Evolutionary conservation across 768 basidiomycete species (phyloP).

Genomic region (Tremella fuciformis): DNA sequence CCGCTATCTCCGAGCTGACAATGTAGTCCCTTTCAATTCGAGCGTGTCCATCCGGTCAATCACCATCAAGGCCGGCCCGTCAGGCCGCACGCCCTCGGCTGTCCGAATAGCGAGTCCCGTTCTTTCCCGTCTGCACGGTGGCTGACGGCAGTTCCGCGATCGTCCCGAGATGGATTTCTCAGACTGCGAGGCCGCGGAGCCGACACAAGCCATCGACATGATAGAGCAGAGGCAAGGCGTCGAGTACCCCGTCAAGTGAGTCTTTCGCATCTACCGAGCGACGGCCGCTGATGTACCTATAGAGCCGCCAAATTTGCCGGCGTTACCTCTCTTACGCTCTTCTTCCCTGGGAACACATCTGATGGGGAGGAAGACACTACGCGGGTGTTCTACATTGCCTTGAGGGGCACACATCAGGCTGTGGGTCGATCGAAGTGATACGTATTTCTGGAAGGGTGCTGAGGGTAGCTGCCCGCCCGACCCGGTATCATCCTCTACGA

Average conservation of each 20-base stretch:
- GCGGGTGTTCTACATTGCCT: slow-evolving; percentile 77
- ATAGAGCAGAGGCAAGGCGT: slow-evolving; percentile 71
- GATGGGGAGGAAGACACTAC: slow-evolving; percentile 62
- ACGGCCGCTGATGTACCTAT: neutral
- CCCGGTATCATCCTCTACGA: slow-evolving; percentile 86
- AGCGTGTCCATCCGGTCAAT: slow-evolving; percentile 79
- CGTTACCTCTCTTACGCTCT: slow-evolving; percentile 74
- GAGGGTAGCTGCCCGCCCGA: slow-evolving; percentile 64
- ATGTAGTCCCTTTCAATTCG: slow-evolving; percentile 72
- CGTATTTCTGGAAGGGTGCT: slow-evolving; percentile 20
- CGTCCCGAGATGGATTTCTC: slow-evolving; percentile 76
- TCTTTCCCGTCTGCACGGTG: neutral
- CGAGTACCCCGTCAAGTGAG: slow-evolving; percentile 79
- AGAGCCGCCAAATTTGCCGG: slow-evolving; percentile 86
- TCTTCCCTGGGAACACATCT: slow-evolving; percentile 66
- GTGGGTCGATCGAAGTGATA: slow-evolving; percentile 25
- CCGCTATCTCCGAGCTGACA: neutral
- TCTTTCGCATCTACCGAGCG: slow-evolving; percentile 7
- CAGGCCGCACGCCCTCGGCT: slow-evolving; percentile 70
- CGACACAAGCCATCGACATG: slow-evolving; percentile 71
- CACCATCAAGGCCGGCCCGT: slow-evolving; percentile 78
- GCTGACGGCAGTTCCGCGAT: slow-evolving; percentile 67
- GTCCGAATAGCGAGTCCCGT: slow-evolving; percentile 63
- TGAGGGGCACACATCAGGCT: slow-evolving; percentile 62
- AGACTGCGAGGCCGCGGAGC: slow-evolving; percentile 62